Percentiles rank a stretch among this genome's conserved stretches.
phyloP scores from a whole-genome alignment of 441 rosid genomes.

The Oxalis stricta region DNA sequence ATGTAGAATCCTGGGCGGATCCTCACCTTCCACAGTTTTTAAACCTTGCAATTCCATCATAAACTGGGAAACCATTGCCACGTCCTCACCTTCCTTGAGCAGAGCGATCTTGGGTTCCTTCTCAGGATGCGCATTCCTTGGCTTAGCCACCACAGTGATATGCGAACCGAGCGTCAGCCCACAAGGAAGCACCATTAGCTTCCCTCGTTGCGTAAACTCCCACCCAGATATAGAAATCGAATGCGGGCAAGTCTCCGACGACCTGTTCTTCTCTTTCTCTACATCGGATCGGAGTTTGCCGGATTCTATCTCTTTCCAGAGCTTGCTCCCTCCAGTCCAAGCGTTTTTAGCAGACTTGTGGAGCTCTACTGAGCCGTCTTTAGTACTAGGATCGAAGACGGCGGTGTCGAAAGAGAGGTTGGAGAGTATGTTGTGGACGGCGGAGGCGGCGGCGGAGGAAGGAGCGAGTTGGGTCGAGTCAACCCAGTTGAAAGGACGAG shows the following conservation, averaged over 20 bases:
- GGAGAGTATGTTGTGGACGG: slow-evolving; percentile 22
- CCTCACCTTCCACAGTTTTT: slow-evolving; percentile 79
- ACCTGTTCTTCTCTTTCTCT: slow-evolving; percentile 14
- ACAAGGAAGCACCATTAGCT: slow-evolving; percentile 62
- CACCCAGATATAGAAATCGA: slow-evolving; percentile 50
- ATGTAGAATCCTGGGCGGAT: slow-evolving; percentile 85
- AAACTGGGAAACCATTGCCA: slow-evolving; percentile 65
- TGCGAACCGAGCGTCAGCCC: slow-evolving; percentile 87
- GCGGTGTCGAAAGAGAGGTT: slow-evolving; percentile 34
- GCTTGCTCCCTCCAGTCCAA: slow-evolving; percentile 59
- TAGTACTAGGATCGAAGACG: slow-evolving; percentile 33
- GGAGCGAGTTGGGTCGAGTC: slow-evolving; percentile 25
- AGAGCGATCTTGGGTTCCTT: slow-evolving; percentile 43
- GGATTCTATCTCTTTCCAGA: slow-evolving; percentile 54
- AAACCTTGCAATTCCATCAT: slow-evolving; percentile 87
- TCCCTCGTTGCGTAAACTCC: slow-evolving; percentile 33
- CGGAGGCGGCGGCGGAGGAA: slow-evolving; percentile 5
- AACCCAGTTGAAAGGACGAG: slow-evolving; percentile 47
- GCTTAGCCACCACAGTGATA: slow-evolving; percentile 72
- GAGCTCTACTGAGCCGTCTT: slow-evolving; percentile 58
- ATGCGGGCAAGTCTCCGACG: slow-evolving; percentile 42
- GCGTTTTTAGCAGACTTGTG: slow-evolving; percentile 63
- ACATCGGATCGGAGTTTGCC: slow-evolving; percentile 17
- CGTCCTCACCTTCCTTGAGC: slow-evolving; percentile 30
- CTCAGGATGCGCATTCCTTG: slow-evolving; percentile 56